Evolutionary conservation across 2,329 filamentous ascomycete species (phyloP), one percentile per base, ranked within the genome.

Genomic region (Incumbomyces delicatus): DNA sequence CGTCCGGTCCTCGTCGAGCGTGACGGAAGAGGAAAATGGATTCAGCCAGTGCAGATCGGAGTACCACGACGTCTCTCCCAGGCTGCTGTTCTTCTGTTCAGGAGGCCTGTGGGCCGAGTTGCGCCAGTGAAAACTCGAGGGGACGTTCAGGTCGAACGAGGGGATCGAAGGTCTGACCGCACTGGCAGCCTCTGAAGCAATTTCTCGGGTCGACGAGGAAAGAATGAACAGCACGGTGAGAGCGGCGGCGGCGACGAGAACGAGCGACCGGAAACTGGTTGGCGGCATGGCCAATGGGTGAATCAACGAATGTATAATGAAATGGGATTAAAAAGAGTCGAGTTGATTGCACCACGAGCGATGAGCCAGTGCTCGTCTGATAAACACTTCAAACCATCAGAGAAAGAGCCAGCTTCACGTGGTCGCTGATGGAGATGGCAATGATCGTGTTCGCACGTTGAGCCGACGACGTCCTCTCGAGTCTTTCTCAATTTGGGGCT

Each of bases 1-100:
- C 6, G 85, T 82, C 45, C 87, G 77, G 59, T 85, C 83, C 63
- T 94, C 85, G 60, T 95, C 89, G 47, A 92, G 74, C 0, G 79
- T 80, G 48, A 92, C 73, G 13, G 80, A 78, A 36, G 81, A 88
- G 14, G 88, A 95, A 64, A 95, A 96, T 2, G 89, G 87, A 51
- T 85, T 85, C 57, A 86, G 75, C 88, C 89, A 96, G 62, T 83
- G 87, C 81, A 84, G 94, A 63, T 94, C 82, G 53, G 78, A 81
- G 66, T 87, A 86, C 90, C 90, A 96, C 50, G 80, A 81, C 30
- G 84, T 81, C 51, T 84, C 85, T 41, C 82, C 84, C 60, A 78
- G 81, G 4, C 83, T 85, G 61, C 86, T 89, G 63, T 90, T 87
- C 53, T 80, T 78, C 63, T 89, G 83, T 44, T 81, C 75, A 2